Evolutionary conservation across 495 filamentous ascomycete genomes (phyloP).

Genomic region (Trichoderma reesei): DNA sequence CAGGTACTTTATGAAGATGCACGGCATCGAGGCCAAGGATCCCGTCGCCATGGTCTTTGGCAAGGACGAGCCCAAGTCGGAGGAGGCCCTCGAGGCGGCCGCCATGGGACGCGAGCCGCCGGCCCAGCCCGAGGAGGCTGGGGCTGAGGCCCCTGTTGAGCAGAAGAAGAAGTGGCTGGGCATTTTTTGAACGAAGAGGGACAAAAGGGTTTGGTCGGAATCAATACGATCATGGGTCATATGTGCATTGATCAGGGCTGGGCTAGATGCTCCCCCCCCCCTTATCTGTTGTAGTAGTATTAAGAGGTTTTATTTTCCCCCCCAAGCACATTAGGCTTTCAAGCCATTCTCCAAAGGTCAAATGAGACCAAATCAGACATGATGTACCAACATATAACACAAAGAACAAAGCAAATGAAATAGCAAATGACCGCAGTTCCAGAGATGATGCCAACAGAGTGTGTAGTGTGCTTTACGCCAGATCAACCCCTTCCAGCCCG

Average conservation of each 20-base stretch:
- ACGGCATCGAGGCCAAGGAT: constrained; percentile 58
- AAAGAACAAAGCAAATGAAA: neutral
- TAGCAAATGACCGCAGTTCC: too few relatives aligned
- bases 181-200: constrained; percentile 37
- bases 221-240: constrained; percentile 18
- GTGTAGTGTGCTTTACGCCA: too few relatives aligned
- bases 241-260: constrained; percentile 6
- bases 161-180: constrained; percentile 34
- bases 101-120: constrained; percentile 8
- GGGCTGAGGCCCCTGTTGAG: neutral
- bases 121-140: neutral
- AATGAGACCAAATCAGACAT: neutral
- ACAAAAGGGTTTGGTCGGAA: too few relatives aligned
- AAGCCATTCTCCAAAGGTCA: neutral
- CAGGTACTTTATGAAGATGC: constrained; percentile 65
- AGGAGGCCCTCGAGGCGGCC: constrained; percentile 8
- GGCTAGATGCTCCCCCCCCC: neutral
- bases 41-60: constrained; percentile 19
- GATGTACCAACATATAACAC: neutral
- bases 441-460: neutral
- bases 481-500: constrained; percentile 56
- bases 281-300: neutral
- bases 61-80: constrained; percentile 1
- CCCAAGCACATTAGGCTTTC: neutral
- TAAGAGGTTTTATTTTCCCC: neutral